Base-by-base conservation (phyloP, 2,329 filamentous ascomycete genomes). In the Coccinonectria pachysandricola region DNA sequence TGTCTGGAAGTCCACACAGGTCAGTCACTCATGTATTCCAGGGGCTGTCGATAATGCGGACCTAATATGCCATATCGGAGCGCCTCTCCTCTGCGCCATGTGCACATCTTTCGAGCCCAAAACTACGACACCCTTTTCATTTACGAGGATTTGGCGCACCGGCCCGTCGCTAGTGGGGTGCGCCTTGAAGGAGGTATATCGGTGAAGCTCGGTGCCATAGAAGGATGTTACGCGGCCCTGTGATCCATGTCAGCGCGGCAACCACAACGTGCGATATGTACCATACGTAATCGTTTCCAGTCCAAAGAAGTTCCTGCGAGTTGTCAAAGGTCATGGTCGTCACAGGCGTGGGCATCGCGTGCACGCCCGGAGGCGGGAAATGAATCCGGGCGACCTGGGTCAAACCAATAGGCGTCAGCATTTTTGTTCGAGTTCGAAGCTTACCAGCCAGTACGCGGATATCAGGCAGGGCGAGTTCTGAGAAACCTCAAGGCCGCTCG, bases 201-300 rank as follows among this genome's bases (percentile, higher is more conserved):
- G 72, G 48, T 88, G 80, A 24, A 96, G 68, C 35, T 94, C 84
- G 27, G 75, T 73, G 27, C 85, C 80, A 54, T 84, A 84, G 57
- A 93, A 95, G 8, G 88, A 94, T 22, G 76, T 80, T 24, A 96
- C 75, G 39, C 86, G 77, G 36, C 91, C 91, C 84, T 94, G 30
- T 11, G 8, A 26, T 18, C 14, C 15, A 9, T 21, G 43, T 57
- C 27, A 58, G 42, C 39, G 19, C 15, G 14, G 18, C 8, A 23
- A 23, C 6, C 10, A 2, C 7, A 8, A 16, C 12, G 19, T 21
- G 16, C 8, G 15, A 19, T 7, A 11, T 6, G n/a, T 6, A 25
- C 8, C 72, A 63, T 65, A 91, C 84, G 65, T 78, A 84, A 60
- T 91, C 83, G 54, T 91, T 93, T 23, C 87, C 92, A 3, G 78